A percentile compares a stretch with the other conserved stretches of the same genome.
phyloP scores from a whole-genome alignment of 1,284 basidiomycete species.

The Ceratobasidium sp. region DNA sequence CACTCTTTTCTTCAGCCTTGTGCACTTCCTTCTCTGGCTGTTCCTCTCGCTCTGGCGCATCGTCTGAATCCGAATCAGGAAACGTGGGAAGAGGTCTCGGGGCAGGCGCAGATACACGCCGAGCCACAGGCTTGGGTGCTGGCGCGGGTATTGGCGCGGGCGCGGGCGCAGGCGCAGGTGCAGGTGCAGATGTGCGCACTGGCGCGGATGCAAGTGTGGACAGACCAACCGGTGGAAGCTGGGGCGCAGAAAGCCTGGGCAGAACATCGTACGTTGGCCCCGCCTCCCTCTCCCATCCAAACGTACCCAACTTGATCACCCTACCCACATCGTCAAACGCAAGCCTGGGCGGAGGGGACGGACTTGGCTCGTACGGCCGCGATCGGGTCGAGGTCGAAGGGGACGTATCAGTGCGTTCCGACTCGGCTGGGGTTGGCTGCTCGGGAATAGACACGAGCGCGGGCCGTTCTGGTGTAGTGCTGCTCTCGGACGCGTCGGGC shows the following conservation, averaged over 20 bases:
- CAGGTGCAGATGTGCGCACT: neutral
- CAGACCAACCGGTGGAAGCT: neutral
- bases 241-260: neutral
- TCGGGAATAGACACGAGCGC: neutral
- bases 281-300: conserved; percentile 28
- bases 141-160: neutral
- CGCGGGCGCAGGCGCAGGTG: neutral
- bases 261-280: conserved; percentile 6
- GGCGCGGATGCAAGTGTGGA: neutral
- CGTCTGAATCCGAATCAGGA: neutral
- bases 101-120: too few species aligned
- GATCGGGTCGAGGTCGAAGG: conserved; percentile 1
- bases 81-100: too few species aligned
- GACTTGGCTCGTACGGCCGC: conserved; percentile 21
- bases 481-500: neutral
- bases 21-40: neutral
- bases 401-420: neutral
- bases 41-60: too few species aligned
- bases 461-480: conserved; percentile 1
- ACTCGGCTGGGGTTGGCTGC: conserved; percentile 11
- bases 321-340: conserved; percentile 26
- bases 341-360: conserved; percentile 20
- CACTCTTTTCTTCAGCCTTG: conserved; percentile 13
- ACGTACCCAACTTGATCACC: conserved; percentile 26
- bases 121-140: too few species aligned